Evolutionary conservation across 208 protist species (phyloP).

Genomic region (Crithidia sp.): DNA sequence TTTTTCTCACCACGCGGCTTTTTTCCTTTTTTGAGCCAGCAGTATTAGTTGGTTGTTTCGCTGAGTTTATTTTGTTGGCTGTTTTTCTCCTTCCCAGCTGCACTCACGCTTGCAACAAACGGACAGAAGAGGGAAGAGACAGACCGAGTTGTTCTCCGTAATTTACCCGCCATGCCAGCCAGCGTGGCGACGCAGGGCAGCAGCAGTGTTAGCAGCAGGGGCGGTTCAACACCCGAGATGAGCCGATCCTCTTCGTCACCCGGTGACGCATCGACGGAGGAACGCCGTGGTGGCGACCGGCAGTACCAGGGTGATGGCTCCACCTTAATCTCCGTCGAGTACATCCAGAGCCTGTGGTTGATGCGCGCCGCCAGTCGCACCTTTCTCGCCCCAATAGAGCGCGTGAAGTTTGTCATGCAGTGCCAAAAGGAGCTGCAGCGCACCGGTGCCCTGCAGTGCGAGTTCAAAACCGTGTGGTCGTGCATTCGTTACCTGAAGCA

Average conservation of each 20-base stretch:
- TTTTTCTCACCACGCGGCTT: not conserved
- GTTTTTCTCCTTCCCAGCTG: too few species aligned
- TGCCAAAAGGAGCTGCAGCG: conserved; percentile 75
- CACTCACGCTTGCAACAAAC: not conserved
- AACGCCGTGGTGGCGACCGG: not conserved
- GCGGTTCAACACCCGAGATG: conserved; percentile 7
- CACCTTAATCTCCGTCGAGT: conserved; percentile 55
- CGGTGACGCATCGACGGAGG: not conserved
- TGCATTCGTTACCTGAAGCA: conserved; percentile 58
- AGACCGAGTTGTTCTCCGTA: not conserved
- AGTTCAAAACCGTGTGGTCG: conserved; percentile 60
- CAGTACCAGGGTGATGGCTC: conserved; percentile 14
- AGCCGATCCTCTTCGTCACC: conserved; percentile 1
- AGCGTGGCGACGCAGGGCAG: conserved; percentile 11
- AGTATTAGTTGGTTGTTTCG: not conserved
- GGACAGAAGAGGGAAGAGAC: not conserved
- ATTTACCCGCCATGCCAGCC: conserved; percentile 16
- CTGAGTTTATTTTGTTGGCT: not conserved
- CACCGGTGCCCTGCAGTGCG: conserved; percentile 43
- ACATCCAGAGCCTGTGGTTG: conserved; percentile 63
- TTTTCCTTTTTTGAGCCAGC: not conserved
- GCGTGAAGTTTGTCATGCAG: conserved; percentile 88
- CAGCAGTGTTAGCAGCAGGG: conserved; percentile 13
- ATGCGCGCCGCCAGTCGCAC: conserved; percentile 53
- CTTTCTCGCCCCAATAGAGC: conserved; percentile 74